These are phyloP conservation scores for Lipomyces spencermartinsiae DNA, from an alignment of 805 yeast genomes.

Conservation along the genomic window DNA sequence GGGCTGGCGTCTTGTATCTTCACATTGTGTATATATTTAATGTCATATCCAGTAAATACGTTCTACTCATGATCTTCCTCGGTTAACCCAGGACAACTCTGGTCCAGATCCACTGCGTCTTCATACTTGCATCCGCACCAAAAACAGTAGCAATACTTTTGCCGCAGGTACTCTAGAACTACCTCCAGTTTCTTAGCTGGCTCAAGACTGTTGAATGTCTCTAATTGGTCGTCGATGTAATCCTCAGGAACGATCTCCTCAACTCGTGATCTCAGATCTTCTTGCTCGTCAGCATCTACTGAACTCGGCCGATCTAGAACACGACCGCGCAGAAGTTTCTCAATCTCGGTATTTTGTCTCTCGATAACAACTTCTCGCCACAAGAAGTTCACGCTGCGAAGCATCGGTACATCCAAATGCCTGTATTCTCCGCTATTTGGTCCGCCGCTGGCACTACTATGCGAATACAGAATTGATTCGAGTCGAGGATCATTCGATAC, in stretches of 20 bases:
- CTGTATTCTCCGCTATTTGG: not conserved
- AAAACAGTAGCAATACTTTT: constrained; percentile 54
- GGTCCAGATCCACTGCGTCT: constrained; percentile 49
- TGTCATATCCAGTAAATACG: not conserved
- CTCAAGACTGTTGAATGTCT: constrained; percentile 43
- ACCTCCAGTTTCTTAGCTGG: constrained; percentile 45
- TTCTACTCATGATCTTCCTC: constrained; percentile 52
- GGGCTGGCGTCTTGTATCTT: constrained; percentile 2
- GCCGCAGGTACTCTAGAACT: constrained; percentile 51
- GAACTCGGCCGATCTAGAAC: constrained; percentile 26
- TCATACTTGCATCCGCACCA: constrained; percentile 56
- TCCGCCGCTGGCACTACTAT: not conserved
- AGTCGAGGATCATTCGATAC: constrained; percentile 18
- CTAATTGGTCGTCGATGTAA: constrained; percentile 44
- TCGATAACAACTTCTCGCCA: constrained; percentile 33
- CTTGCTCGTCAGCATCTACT: constrained; percentile 1
- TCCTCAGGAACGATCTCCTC: constrained; percentile 19
- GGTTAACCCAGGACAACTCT: constrained; percentile 57
- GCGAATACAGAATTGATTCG: constrained; percentile 23
- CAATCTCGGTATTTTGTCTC: constrained; percentile 3
- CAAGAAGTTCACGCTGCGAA: constrained; percentile 24
- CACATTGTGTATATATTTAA: not conserved
- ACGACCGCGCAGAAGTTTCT: constrained; percentile 13
- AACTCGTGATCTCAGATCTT: constrained; percentile 10
- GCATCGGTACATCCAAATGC: constrained; percentile 8